These are phyloP conservation scores for Nicotiana noctiflora DNA, from an alignment of 257 asterid genomes.

Conservation along the genomic window DNA sequence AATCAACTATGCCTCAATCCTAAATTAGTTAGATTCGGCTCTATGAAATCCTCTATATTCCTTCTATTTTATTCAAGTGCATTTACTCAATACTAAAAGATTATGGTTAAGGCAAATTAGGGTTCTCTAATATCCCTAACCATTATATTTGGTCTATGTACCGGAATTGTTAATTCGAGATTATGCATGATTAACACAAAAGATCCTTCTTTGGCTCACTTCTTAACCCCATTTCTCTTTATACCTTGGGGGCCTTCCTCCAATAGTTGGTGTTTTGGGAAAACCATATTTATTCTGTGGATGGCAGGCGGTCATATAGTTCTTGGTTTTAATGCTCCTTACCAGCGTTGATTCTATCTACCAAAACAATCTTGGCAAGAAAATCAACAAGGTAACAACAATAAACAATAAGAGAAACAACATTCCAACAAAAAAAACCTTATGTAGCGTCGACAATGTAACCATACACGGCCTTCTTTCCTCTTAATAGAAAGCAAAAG, in stretches of 20 bases:
- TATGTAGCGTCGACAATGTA: constrained; percentile 69
- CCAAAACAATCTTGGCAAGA: not conserved
- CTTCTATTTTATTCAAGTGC: not conserved
- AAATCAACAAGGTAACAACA: not conserved
- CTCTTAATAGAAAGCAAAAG: constrained; percentile 57
- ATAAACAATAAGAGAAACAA: not conserved
- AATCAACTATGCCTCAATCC: not conserved
- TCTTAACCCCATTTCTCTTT: too few relatives aligned
- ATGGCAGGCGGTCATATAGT: too few relatives aligned
- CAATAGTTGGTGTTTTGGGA: too few relatives aligned
- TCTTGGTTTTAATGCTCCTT: too few relatives aligned
- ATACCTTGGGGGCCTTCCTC: too few relatives aligned
- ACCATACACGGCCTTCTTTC: constrained; percentile 50
- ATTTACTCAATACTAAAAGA: not conserved
- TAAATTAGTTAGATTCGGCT: not conserved
- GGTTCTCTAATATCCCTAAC: not conserved
- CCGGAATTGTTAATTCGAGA: too few relatives aligned
- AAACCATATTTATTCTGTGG: too few relatives aligned
- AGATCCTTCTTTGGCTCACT: too few relatives aligned
- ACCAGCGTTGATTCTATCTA: too few relatives aligned
- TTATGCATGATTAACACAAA: too few relatives aligned
- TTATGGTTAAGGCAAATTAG: not conserved
- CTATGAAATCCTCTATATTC: not conserved
- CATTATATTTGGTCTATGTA: not conserved
- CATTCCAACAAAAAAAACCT: constrained; percentile 37